Percentiles rank a stretch among this genome's conserved stretches.
Evolutionary conservation across 352 stramenopile species (phyloP).

Genomic region (Elongisporangium anandrum): DNA sequence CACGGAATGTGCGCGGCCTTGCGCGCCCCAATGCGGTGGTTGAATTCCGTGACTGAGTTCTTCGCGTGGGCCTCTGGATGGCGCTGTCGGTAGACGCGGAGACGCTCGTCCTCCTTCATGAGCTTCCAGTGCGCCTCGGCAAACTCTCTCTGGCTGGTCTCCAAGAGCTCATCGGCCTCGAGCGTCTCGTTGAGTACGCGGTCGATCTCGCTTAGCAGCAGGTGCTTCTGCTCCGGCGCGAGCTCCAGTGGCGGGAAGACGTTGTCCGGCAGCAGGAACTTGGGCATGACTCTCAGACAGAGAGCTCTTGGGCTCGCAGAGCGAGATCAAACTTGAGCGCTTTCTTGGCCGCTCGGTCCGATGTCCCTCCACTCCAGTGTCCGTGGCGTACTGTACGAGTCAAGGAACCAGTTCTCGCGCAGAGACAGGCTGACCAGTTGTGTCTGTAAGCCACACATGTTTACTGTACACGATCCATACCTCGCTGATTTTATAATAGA

Average conservation of each 20-base stretch:
- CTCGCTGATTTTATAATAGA: not conserved
- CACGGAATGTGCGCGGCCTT: slow-evolving; percentile 10
- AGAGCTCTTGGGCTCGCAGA: too few relatives aligned
- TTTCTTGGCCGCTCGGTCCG: slow-evolving; percentile 4
- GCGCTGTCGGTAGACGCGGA: slow-evolving; percentile 13
- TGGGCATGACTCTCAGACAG: not conserved
- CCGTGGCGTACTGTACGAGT: not conserved
- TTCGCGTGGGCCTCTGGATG: slow-evolving; percentile 2
- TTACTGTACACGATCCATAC: not conserved
- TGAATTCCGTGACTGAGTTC: not conserved
- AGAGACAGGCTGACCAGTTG: not conserved
- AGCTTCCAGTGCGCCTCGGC: slow-evolving; percentile 6
- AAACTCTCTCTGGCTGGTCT: slow-evolving; percentile 1
- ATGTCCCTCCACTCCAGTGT: not conserved
- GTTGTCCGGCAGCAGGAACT: slow-evolving; percentile 10
- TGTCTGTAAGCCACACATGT: not conserved
- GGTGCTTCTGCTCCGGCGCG: slow-evolving; percentile 7
- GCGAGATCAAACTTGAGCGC: too few relatives aligned
- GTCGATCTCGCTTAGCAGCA: slow-evolving; percentile 8
- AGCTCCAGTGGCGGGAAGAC: slow-evolving; percentile 11
- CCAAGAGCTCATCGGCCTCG: slow-evolving; percentile 6
- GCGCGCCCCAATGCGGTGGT: slow-evolving; percentile 3
- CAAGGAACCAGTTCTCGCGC: not conserved
- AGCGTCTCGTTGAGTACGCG: slow-evolving; percentile 15
- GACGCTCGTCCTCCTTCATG: slow-evolving; percentile 10